Base-by-base conservation (phyloP, 371 early-diverging fungal genomes). In the Mortierella sp. region DNA sequence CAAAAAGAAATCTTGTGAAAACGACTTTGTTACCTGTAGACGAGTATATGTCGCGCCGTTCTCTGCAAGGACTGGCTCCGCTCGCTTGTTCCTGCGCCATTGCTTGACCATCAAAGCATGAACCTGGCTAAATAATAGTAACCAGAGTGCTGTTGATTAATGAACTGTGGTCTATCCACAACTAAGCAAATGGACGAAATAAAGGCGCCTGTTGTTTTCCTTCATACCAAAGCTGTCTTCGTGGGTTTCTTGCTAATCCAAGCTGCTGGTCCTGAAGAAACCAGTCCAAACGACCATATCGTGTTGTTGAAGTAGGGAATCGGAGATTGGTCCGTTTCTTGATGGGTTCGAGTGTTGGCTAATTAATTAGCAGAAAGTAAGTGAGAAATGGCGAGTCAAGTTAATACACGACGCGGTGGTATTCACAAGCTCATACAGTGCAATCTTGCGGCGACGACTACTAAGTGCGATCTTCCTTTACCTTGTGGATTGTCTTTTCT, bases 181-280 rank as follows among this genome's bases (percentile, higher is more conserved):
- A 1, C n/a, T 50, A 19, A 22, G 1, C 6, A 19, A 37, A 3
- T 1, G 8, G 37, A 37, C 19, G 50, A 0, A 48, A n/a, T 8
- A 37, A 2, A 10, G 1, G 34, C 48, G n/a, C n/a, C n/a, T n/a
- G n/a, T n/a, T n/a, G n/a, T 55, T 37, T 7, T 19, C 8, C 29
- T n/a, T n/a, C 55, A 40, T 74, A 82, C 83, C 78, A 82, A 45
- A 82, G 64, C 24, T 72, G 78, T 31, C 75, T 58, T 11, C 75
- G 71, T 1, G 78, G 75, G 26, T 63, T 58, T 44, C 81, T 74
- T n/a, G 70, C 74, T 34, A 55, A 34, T 24, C 83, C 83, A 22
- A 82, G 69, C 45, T 71, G 70, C 34, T 55, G 63, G n/a, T 78
- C 75, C 29, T 64, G 64, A 14, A 82, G 50, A 9, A 77, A 67